Percentiles rank a stretch among this genome's conserved stretches.
phyloP scores from a whole-genome alignment of 495 filamentous ascomycete species.

The Talaromyces proteolyticus region DNA sequence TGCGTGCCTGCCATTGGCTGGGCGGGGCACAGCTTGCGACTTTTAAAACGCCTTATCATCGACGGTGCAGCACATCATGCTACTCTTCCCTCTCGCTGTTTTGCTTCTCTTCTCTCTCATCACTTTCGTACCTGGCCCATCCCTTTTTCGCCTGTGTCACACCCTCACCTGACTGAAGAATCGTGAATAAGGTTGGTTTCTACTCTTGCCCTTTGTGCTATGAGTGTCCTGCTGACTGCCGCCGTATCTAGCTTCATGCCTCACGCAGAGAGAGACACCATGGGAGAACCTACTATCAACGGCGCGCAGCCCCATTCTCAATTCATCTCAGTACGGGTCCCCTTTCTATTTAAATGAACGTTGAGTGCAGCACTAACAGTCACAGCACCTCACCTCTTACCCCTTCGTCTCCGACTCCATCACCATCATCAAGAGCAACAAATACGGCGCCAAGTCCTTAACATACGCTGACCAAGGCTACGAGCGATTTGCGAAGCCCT shows the following conservation, averaged over 20 bases:
- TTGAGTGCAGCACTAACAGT: neutral
- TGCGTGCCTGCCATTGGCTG: neutral
- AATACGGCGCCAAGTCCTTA: conserved; percentile 75
- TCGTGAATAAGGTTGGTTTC: too few species aligned
- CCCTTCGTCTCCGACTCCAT: conserved; percentile 79
- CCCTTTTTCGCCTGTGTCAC: neutral
- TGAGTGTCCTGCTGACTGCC: too few species aligned
- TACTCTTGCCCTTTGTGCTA: conserved; percentile 4
- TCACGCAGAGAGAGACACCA: conserved; percentile 35
- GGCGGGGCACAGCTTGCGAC: neutral
- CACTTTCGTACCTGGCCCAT: too few species aligned
- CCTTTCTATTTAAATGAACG: conserved; percentile 2
- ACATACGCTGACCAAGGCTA: conserved; percentile 65
- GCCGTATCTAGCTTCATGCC: conserved; percentile 25
- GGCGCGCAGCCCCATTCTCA: conserved; percentile 61
- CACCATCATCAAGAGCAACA: conserved; percentile 68
- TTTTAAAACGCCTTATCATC: neutral
- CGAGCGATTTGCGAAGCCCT: conserved; percentile 57
- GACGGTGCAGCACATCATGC: conserved; percentile 10
- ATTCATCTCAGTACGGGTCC: conserved; percentile 51
- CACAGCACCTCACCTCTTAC: conserved; percentile 79
- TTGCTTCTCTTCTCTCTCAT: neutral
- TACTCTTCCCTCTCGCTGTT: neutral
- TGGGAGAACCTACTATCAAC: conserved; percentile 52
- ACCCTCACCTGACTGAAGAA: neutral